Evolutionary conservation across 495 filamentous ascomycete genomes (phyloP).

Genomic region (Astrothelium subdiscretum): DNA sequence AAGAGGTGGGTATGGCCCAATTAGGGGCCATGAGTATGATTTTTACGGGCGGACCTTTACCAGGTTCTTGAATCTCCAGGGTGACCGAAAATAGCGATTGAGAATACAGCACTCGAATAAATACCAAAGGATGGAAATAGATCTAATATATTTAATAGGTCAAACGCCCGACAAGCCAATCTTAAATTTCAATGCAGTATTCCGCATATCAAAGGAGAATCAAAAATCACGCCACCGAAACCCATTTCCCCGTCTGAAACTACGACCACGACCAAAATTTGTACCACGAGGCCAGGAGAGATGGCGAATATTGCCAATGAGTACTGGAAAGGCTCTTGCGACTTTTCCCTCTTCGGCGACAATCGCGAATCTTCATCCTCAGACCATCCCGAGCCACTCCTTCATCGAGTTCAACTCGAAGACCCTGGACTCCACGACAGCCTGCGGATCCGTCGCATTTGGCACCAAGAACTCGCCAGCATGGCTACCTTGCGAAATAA

Average conservation of each 20-base stretch:
- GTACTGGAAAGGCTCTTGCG: background rate
- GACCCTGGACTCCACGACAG: background rate
- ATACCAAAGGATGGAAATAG: background rate
- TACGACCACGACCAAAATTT: background rate
- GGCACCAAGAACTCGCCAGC: background rate
- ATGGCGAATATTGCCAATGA: background rate
- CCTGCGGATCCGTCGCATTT: background rate
- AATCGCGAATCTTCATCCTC: background rate
- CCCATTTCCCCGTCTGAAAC: background rate
- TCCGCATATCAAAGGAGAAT: background rate
- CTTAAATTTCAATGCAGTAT: background rate
- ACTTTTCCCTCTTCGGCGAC: background rate
- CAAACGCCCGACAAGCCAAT: background rate
- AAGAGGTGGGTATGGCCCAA: background rate
- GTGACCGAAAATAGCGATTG: background rate
- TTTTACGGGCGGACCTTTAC: background rate
- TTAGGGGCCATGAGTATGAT: background rate
- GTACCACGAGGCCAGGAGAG: background rate
- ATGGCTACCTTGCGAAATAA: background rate
- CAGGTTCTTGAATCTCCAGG: background rate
- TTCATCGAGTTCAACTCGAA: background rate
- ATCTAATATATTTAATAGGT: background rate
- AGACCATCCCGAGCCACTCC: background rate
- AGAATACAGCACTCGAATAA: background rate
- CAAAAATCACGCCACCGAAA: background rate